These are phyloP conservation scores for Dysphania ambrosioides DNA, from an alignment of 148 eudicot genomes.

Conservation along the genomic window DNA sequence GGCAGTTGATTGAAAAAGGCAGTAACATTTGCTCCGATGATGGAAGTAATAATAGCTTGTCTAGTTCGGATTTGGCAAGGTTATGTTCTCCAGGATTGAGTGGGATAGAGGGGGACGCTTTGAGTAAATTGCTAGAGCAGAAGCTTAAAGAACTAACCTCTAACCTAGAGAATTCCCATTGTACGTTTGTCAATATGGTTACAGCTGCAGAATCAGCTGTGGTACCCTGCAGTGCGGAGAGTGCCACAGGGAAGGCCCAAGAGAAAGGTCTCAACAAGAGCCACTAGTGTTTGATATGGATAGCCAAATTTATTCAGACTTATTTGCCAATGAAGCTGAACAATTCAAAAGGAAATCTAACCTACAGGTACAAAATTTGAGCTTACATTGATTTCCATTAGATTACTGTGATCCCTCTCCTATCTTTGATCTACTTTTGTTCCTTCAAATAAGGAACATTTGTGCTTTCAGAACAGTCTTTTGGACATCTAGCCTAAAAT, in stretches of 20 bases:
- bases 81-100: constrained; percentile 43
- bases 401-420: neutral
- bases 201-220: constrained; percentile 25
- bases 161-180: constrained; percentile 41
- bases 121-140: constrained; percentile 73
- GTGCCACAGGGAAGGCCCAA: constrained; percentile 22
- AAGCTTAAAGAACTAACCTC: constrained; percentile 64
- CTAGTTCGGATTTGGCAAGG: constrained; percentile 40
- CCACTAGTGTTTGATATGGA: constrained; percentile 20
- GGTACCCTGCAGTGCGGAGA: constrained; percentile 31
- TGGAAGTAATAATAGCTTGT: constrained; percentile 36
- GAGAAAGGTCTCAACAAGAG: constrained; percentile 31
- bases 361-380: constrained; percentile 45
- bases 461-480: too few relatives aligned
- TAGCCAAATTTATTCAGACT: constrained; percentile 26
- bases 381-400: neutral
- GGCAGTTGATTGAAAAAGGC: constrained; percentile 27
- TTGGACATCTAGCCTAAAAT: too few relatives aligned
- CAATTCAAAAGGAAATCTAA: constrained; percentile 34
- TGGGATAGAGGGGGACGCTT: constrained; percentile 59
- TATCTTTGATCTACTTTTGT: too few relatives aligned
- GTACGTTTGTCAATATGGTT: constrained; percentile 28
- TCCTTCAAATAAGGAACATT: too few relatives aligned
- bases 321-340: constrained; percentile 35
- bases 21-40: constrained; percentile 31